These are phyloP conservation scores for Coelastrella sp. DNA, from an alignment of 139 green algal genomes.

Conservation along the genomic window DNA sequence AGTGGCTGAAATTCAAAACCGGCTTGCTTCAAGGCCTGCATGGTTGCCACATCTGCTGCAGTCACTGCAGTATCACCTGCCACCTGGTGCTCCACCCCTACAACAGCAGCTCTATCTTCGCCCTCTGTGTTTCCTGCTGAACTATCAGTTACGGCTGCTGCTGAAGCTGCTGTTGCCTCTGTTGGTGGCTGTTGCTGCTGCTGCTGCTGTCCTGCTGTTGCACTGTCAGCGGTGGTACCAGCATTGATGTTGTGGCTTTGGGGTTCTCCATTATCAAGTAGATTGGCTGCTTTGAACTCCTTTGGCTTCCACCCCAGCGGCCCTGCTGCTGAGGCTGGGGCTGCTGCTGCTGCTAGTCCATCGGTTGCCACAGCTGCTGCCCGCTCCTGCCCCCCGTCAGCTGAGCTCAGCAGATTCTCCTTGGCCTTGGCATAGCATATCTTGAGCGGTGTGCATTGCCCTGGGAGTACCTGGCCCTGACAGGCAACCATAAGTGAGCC, in stretches of 20 bases:
- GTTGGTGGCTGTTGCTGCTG: neutral
- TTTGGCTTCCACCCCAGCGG: conserved; percentile 61
- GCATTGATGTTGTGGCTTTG: conserved; percentile 6
- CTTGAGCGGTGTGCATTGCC: neutral
- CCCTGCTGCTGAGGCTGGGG: neutral
- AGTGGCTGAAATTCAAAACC: conserved; percentile 66
- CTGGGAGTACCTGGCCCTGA: conserved; percentile 57
- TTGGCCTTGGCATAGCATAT: conserved; percentile 40
- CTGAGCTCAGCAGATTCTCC: conserved; percentile 13
- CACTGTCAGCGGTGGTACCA: neutral
- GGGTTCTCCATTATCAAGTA: conserved; percentile 17
- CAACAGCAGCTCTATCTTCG: neutral
- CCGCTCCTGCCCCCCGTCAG: conserved; percentile 40
- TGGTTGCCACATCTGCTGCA: neutral
- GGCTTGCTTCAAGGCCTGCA: conserved; percentile 12
- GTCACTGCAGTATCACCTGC: neutral
- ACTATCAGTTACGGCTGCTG: conserved; percentile 9
- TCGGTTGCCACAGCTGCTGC: neutral
- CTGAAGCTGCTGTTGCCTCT: conserved; percentile 27
- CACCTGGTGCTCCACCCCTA: no score
- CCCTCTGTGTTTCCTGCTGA: neutral
- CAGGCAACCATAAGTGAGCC: conserved; percentile 20
- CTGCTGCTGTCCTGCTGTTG: neutral
- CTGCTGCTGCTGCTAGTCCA: conserved; percentile 8
- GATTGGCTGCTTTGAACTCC: conserved; percentile 58